Percentiles rank a stretch among this genome's conserved stretches.
These are phyloP conservation scores for Prototheca cutis DNA, from an alignment of 163 green algal species.

Conservation along the genomic window DNA sequence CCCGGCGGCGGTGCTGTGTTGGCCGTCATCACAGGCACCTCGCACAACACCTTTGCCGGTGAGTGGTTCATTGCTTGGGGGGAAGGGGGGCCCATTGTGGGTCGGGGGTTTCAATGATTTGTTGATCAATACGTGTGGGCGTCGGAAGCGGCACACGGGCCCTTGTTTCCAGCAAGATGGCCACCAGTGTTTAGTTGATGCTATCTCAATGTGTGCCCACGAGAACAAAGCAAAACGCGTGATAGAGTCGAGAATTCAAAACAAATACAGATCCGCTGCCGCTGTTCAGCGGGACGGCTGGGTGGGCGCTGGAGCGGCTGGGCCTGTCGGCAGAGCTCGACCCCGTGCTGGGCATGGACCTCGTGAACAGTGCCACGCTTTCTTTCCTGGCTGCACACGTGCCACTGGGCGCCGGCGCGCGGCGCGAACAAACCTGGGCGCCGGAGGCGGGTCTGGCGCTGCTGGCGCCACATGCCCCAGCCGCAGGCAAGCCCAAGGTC, in stretches of 20 bases:
- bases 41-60: conserved; percentile 45
- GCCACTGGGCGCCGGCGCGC: conserved; percentile 2
- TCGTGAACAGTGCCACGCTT: conserved; percentile 15
- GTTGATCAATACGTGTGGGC: no score
- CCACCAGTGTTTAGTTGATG: no score
- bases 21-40: conserved; percentile 30
- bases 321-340: conserved; percentile 30
- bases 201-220: no score
- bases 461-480: background rate
- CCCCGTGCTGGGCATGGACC: conserved; percentile 23
- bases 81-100: no score
- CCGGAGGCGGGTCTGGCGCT: background rate
- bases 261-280: conserved; percentile 39
- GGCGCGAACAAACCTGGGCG: background rate
- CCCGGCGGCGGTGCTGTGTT: conserved; percentile 39
- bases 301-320: conserved; percentile 23
- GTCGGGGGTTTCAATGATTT: no score
- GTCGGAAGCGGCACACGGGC: no score
- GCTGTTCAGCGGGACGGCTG: conserved; percentile 30
- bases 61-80: no score
- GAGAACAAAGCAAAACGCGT: no score
- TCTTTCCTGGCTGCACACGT: conserved; percentile 29
- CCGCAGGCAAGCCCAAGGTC: no score
- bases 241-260: no score
- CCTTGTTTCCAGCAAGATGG: no score